A percentile compares a stretch with the other conserved stretches of the same genome.
Conservation (phyloP, 352 stramenopile species). For the Peronospora tabacina region DNA sequence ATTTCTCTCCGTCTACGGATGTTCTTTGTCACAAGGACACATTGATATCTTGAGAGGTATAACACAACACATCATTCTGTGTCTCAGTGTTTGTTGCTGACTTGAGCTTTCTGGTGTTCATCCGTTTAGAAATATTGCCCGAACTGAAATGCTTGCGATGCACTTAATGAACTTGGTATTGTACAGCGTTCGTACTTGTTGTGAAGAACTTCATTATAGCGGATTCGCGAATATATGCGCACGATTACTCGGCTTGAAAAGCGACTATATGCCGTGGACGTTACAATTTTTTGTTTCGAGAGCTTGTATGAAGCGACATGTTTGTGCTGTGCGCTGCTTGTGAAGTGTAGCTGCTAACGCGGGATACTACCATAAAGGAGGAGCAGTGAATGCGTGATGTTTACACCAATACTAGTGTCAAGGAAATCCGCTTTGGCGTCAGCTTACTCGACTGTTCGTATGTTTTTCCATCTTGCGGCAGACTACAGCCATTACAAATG, state of each 20-base stretch:
- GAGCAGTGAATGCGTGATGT: too few species aligned
- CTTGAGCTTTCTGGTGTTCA: neutral
- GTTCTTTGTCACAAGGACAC: slow-evolving; percentile 35
- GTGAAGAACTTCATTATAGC: slow-evolving; percentile 5
- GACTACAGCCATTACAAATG: too few species aligned
- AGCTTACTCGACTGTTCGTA: too few species aligned
- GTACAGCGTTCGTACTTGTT: slow-evolving; percentile 2
- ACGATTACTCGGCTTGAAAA: neutral
- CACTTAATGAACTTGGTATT: slow-evolving; percentile 19
- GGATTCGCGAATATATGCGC: slow-evolving; percentile 5
- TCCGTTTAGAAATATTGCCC: slow-evolving; percentile 40
- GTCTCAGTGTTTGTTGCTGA: neutral
- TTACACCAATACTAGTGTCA: too few species aligned
- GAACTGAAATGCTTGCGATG: slow-evolving; percentile 40
- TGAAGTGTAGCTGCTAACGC: too few species aligned
- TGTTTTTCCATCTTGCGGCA: too few species aligned
- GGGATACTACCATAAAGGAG: too few species aligned
- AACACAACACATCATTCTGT: neutral
- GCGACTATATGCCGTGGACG: too few species aligned
- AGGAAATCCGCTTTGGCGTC: too few species aligned
- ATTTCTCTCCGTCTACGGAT: slow-evolving; percentile 52
- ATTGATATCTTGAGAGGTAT: slow-evolving; percentile 52
- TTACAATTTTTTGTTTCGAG: too few species aligned
- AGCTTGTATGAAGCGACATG: too few species aligned
- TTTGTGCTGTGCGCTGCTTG: too few species aligned